Base-by-base conservation (phyloP, 2,329 filamentous ascomycete genomes). In the Teratosphaeria gauchensis region DNA sequence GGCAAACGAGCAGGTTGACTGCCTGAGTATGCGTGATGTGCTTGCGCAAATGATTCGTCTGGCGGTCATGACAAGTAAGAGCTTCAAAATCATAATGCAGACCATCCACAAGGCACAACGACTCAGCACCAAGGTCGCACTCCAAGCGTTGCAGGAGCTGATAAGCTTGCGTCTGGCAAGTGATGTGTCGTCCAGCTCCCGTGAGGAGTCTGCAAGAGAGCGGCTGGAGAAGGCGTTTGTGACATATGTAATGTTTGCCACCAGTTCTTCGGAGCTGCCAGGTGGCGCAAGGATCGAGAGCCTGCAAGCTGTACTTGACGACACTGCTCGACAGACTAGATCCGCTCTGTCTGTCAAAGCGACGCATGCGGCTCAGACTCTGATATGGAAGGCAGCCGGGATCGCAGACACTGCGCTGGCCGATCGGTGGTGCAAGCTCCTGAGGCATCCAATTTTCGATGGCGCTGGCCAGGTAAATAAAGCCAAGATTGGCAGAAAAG, bases 191-290 rank as follows among this genome's bases (percentile, higher is more conserved):
- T 42, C 53, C 21, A 55, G 35, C n/a, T 31, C 46, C 11, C 30
- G 16, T 7, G 56, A 55, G 12, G 51, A 51, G 7, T n/a, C 56
- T 3, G 79, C 80, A 3, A 62, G 72, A 1, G 75, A 77, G 2
- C 90, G 86, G 84, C 76, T 90, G 33, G 89, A 92, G 60, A 87
- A 83, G 64, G 78, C 82, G 0, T 71, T 91, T 11, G 77, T 95
- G 19, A 84, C 83, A 5, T 81, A 88, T 2, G 74, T 90, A 4
- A 87, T 85, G 80, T 83, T 90, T 68, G 75, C 79, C 5, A 84
- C 82, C 0, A 76, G 76, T 56, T 77, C 75, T 11, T 30, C 21
- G 33, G 56, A 48, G 16, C 9, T 32, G 1, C 16, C 33, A 46
- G 28, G 19, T n/a, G 33, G 9, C n/a, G 24, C 76, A 38, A 63